Conservation (phyloP, 257 asterid species). For the Avicennia marina region DNA sequence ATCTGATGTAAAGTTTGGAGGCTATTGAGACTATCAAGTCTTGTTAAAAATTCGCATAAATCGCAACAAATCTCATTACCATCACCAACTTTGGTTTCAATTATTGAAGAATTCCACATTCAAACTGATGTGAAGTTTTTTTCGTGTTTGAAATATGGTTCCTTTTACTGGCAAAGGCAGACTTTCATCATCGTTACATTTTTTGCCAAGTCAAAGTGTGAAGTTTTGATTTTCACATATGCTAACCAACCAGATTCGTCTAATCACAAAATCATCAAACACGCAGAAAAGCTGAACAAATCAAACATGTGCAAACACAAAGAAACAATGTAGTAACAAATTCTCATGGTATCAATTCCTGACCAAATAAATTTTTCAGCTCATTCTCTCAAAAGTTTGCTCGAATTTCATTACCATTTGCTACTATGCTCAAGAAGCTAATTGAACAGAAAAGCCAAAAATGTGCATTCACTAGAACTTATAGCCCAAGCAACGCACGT, state of each 20-base stretch:
- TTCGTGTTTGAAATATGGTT: no score
- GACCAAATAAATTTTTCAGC: conserved; percentile 15
- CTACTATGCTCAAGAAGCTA: conserved; percentile 3
- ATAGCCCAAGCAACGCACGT: conserved; percentile 12
- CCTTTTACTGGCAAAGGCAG: no score
- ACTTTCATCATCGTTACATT: no score
- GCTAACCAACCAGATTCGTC: conserved; percentile 16
- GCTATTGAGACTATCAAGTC: no score
- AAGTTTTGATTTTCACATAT: no score
- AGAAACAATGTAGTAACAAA: no score
- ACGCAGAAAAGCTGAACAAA: no score
- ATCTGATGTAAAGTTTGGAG: no score
- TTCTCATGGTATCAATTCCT: no score
- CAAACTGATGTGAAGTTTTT: no score
- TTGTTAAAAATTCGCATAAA: not conserved
- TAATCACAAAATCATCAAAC: conserved; percentile 6
- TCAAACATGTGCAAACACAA: no score
- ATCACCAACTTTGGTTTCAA: conserved; percentile 6
- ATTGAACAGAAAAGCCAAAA: not conserved
- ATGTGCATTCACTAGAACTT: not conserved
- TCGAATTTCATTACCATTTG: not conserved
- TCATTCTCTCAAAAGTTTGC: conserved; percentile 3
- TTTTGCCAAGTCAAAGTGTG: no score
- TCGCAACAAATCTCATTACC: not conserved
- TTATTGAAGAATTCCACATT: not conserved